Conservation (phyloP, 2,329 filamentous ascomycete genomes). For the Cercospora sojina region DNA sequence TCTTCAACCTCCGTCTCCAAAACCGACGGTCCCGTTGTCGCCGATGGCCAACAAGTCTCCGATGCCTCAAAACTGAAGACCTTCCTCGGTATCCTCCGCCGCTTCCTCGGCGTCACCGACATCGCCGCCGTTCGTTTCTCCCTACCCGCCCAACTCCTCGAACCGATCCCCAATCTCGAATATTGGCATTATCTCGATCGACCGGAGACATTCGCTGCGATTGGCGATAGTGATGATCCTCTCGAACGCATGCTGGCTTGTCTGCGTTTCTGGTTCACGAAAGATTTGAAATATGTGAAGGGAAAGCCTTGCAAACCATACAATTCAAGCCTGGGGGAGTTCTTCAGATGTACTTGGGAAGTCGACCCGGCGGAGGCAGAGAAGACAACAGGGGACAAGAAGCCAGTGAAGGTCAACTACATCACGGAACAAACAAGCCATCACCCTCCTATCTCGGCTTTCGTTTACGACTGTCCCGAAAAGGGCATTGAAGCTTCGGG, state of each 20-base stretch:
- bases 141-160: slow-evolving; percentile 88
- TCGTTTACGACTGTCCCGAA: slow-evolving; percentile 87
- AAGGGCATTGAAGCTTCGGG: slow-evolving; percentile 84
- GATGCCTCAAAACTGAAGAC: slow-evolving; percentile 87
- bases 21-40: slow-evolving; percentile 10
- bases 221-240: slow-evolving; percentile 85
- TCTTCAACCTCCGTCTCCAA: neutral
- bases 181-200: slow-evolving; percentile 99
- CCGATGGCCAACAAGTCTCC: slow-evolving; percentile 56
- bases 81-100: slow-evolving; percentile 82
- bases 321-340: slow-evolving; percentile 94
- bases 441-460: slow-evolving; percentile 94
- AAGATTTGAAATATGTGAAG: slow-evolving; percentile 98
- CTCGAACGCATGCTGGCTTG: slow-evolving; percentile 94
- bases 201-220: slow-evolving; percentile 81
- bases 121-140: slow-evolving; percentile 96
- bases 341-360: slow-evolving; percentile 98
- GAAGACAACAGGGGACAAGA: slow-evolving; percentile 35
- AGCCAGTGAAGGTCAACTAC: slow-evolving; percentile 78
- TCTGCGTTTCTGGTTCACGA: slow-evolving; percentile 96
- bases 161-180: slow-evolving; percentile 94
- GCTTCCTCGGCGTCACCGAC: slow-evolving; percentile 94
- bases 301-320: slow-evolving; percentile 98
- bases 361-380: slow-evolving; percentile 71
- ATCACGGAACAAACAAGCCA: slow-evolving; percentile 97